Evolutionary conservation across 1,284 basidiomycete genomes (phyloP).

Genomic region (Sporisorium iseilematis-ciliati): DNA sequence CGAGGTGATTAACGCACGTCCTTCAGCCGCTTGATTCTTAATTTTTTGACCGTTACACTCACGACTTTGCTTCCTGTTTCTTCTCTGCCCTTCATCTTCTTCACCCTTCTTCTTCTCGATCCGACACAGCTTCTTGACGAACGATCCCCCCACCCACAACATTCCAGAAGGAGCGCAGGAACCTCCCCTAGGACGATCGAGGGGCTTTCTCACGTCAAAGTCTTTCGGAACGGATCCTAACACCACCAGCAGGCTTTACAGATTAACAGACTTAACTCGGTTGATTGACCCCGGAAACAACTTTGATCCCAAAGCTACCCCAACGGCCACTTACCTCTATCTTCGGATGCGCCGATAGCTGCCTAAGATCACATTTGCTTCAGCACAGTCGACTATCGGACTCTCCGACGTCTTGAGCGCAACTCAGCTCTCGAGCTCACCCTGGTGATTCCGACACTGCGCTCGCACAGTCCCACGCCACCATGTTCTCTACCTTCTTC

Average conservation of each 20-base stretch:
- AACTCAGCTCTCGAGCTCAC: not conserved
- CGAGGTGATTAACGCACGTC: slow-evolving; percentile 5
- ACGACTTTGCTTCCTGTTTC: not conserved
- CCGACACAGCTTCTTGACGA: not conserved
- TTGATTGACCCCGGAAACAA: no score
- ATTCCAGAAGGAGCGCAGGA: not conserved
- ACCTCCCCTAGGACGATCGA: no score
- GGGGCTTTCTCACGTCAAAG: no score
- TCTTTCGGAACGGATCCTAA: no score
- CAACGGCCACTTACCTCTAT: no score
- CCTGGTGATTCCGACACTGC: not conserved
- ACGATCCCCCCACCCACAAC: not conserved
- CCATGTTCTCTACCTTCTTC: slow-evolving; percentile 64
- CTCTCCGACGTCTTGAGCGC: not conserved
- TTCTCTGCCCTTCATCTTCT: not conserved
- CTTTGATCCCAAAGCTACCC: no score
- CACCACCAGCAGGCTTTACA: no score
- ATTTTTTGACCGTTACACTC: not conserved
- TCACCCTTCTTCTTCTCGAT: not conserved
- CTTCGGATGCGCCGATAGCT: not conserved
- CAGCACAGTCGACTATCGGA: not conserved
- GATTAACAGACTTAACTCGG: no score
- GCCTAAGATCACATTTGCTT: not conserved
- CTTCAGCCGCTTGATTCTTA: not conserved
- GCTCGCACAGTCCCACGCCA: not conserved